Evolutionary conservation across 306 rosid genomes (phyloP), one percentile per base, ranked within the genome.

Genomic region (Lotus japonicus): DNA sequence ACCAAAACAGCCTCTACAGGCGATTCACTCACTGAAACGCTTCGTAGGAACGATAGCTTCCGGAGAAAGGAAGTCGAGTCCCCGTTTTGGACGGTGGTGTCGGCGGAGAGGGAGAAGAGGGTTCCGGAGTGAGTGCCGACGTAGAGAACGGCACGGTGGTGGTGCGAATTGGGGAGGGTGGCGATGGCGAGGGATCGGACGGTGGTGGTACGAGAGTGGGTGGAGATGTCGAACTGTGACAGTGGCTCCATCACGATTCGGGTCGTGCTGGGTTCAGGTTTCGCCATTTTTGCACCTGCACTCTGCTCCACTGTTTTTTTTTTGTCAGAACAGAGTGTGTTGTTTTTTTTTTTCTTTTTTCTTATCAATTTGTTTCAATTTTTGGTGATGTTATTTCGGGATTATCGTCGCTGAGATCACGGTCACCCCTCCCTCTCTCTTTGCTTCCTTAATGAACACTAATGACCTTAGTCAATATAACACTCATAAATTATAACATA

Each of bases 241-340:
- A 80, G 70, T n/a, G 90, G 92, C 70, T 90, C 96, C 15, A 94
- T 71, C 45, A 94, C 95, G 44, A 82, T 81, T 46, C 95, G 90
- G 79, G 66, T 77, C 64, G 84, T 80, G 55, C 80, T 77, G 36
- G 75, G 39, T 70, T 92, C 84, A 18, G 77, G 35, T 79, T 83
- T 82, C 2, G 85, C 84, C 95, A 89, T 89, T 48, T 8, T 41
- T 14, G 6, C 19, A 28, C 5, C n/a, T 46, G 2, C 2, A 17
- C 3, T 21, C 3, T 3, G 1, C 3, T 21, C 3, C 3, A 21
- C 3, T 21, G n/a, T n/a, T 0, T n/a, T n/a, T n/a, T 7, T 19
- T 42, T 6, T 39, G 9, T 15, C 15, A 16, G 68, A 63, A 63
- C 55, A 62, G n/a, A n/a, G n/a, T n/a, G n/a, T n/a, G n/a, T n/a